Evolutionary conservation across 192 early-diverging fungal genomes (phyloP).

Genomic region (Backusella mclennaniae): DNA sequence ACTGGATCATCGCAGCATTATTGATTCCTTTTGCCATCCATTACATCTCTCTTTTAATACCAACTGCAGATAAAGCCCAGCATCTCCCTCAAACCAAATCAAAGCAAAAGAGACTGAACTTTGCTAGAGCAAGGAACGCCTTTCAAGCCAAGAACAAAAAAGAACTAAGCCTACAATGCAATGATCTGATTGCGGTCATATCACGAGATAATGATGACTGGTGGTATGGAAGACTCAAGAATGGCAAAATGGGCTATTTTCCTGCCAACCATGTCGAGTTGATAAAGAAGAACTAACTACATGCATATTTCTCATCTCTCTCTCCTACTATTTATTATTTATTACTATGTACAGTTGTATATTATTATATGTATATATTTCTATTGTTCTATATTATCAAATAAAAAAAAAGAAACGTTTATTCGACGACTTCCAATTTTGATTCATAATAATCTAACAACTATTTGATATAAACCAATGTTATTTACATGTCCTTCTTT

Average conservation of each 20-base stretch:
- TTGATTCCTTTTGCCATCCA: background rate
- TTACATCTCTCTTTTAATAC: background rate
- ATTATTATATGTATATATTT: background rate
- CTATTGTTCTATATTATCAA: background rate
- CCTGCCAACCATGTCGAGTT: conserved; percentile 87
- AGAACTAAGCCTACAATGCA: background rate
- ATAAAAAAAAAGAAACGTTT: too few species aligned
- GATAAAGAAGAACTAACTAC: conserved; percentile 62
- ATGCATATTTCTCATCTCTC: background rate
- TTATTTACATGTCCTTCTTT: background rate
- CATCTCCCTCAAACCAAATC: background rate
- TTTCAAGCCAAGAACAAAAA: background rate
- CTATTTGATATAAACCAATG: background rate
- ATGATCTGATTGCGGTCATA: background rate
- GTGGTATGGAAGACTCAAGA: conserved; percentile 88
- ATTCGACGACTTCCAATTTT: background rate
- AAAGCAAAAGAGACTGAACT: background rate
- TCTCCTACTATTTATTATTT: background rate
- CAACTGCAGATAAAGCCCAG: background rate
- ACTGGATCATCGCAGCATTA: background rate
- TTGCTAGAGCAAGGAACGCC: background rate
- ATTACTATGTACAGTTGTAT: background rate
- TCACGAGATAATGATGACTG: conserved; percentile 46
- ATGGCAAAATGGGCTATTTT: conserved; percentile 85
- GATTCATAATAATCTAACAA: background rate